Evolutionary conservation across 352 stramenopile genomes (phyloP), one percentile per base, ranked within the genome.

Genomic region (Globisporangium paroecandrum): DNA sequence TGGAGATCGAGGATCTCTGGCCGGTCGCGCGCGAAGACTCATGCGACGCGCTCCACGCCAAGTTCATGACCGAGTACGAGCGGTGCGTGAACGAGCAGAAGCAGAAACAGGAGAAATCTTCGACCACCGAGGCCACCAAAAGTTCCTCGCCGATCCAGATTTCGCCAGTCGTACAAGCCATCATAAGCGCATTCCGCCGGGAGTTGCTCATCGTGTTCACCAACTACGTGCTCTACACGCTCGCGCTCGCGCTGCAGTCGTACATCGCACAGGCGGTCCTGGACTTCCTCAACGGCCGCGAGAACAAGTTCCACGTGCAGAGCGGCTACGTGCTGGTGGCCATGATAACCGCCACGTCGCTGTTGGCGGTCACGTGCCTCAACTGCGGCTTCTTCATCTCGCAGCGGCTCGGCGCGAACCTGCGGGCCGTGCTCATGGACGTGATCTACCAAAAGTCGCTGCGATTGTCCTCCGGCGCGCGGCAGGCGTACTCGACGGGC

Each of bases 221-320:
- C 34, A 64, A 64, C 36, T 64, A 64, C 34, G n/a, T 59, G 25
- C 1, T 70, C 24, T 70, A 69, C 66, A 51, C 53, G 9, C 18
- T 69, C 9, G 38, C 41, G 22, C 64, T 69, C 38, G 34, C 73
- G 20, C 49, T 73, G 32, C 68, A 71, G 55, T 57, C 71, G 43
- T 55, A 73, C 29, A 34, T 77, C 24, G 62, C 73, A 12, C 73
- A 73, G 53, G 65, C 69, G 25, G 58, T 77, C 24, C 63, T 77
- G 24, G 36, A 70, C 41, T 72, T 70, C 49, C 58, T 76, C 53
- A 65, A 76, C 24, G 36, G 32, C 27, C 36, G 38, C 20, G 54
- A 41, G 4, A 68, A 62, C 25, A 58, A 47, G 5, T 63, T 77
- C 4, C 22, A 49, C 10, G 58, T 77, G 36, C 1, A 47, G 8